phyloP scores from a whole-genome alignment of 2,329 filamentous ascomycete species.

The Proliferodiscus dingleyae region DNA sequence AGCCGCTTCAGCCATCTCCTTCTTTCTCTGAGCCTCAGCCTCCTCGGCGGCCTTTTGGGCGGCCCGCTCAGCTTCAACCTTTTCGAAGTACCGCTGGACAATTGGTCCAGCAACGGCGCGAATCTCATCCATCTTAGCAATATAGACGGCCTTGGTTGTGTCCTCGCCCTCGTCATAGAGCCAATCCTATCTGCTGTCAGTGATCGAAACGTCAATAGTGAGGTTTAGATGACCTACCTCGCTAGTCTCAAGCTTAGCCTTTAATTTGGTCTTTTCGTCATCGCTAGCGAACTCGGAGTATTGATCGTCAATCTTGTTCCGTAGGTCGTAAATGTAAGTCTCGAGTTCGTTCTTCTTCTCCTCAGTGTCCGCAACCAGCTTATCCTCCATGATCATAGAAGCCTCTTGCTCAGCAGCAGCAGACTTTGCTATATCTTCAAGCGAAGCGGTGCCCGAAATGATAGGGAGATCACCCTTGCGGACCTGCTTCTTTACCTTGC shows the following conservation, averaged over 20 bases:
- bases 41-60: conserved; percentile 66
- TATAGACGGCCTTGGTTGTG: conserved; percentile 86
- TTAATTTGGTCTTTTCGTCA: conserved; percentile 85
- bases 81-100: conserved; percentile 91
- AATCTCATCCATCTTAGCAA: conserved; percentile 94
- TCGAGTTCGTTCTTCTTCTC: conserved; percentile 99
- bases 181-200: conserved; percentile 68
- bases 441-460: conserved; percentile 72
- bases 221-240: conserved; percentile 64
- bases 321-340: conserved; percentile 93
- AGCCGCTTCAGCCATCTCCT: conserved; percentile 39
- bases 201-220: conserved; percentile 2
- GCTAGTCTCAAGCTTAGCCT: conserved; percentile 72
- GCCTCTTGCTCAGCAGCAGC: conserved; percentile 75
- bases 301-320: conserved; percentile 89
- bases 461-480: conserved; percentile 94
- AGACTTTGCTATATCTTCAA: conserved; percentile 65
- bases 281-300: conserved; percentile 86
- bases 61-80: conserved; percentile 80
- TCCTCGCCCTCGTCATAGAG: conserved; percentile 97
- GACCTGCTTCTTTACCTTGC: conserved; percentile 99
- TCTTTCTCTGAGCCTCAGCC: conserved; percentile 43
- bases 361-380: conserved; percentile 95
- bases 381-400: conserved; percentile 95
- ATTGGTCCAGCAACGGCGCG: conserved; percentile 86